Evolutionary conservation across 2,329 filamentous ascomycete genomes (phyloP).

Genomic region (Chaetomiaceae sp.): DNA sequence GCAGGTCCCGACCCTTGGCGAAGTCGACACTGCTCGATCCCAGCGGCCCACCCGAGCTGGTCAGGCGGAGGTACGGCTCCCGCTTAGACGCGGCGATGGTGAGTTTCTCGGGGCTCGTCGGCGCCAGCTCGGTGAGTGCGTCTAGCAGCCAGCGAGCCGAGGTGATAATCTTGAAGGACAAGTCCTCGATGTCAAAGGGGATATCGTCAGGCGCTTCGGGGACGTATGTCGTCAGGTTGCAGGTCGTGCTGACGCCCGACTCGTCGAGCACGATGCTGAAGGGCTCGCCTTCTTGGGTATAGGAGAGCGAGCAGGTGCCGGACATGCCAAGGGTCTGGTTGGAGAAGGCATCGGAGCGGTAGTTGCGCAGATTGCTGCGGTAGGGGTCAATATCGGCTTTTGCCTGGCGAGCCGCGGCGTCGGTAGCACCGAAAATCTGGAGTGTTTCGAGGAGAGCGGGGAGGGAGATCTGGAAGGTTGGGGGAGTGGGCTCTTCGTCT

Average conservation of each 20-base stretch:
- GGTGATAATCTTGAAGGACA: slow-evolving; percentile 94
- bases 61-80: slow-evolving; percentile 70
- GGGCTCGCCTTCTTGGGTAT: slow-evolving; percentile 67
- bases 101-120: slow-evolving; percentile 67
- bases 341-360: slow-evolving; percentile 71
- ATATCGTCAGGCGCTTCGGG: slow-evolving; percentile 73
- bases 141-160: slow-evolving; percentile 69
- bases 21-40: slow-evolving; percentile 64
- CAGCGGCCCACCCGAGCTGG: slow-evolving; percentile 57
- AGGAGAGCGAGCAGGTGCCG: slow-evolving; percentile 80
- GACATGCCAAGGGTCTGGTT: slow-evolving; percentile 77
- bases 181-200: slow-evolving; percentile 74
- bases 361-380: slow-evolving; percentile 57
- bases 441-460: slow-evolving; percentile 85
- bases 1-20: slow-evolving; percentile 57
- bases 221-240: slow-evolving; percentile 84
- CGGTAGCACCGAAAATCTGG: slow-evolving; percentile 89
- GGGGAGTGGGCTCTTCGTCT: slow-evolving; percentile 42
- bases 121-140: slow-evolving; percentile 63
- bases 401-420: slow-evolving; percentile 54
- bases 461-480: slow-evolving; percentile 82
- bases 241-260: slow-evolving; percentile 80
- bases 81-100: slow-evolving; percentile 61
- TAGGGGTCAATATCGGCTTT: slow-evolving; percentile 58
- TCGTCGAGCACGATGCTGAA: slow-evolving; percentile 85